Base-by-base conservation (phyloP, 2,329 filamentous ascomycete species). In the Paramyrothecium roridum region DNA sequence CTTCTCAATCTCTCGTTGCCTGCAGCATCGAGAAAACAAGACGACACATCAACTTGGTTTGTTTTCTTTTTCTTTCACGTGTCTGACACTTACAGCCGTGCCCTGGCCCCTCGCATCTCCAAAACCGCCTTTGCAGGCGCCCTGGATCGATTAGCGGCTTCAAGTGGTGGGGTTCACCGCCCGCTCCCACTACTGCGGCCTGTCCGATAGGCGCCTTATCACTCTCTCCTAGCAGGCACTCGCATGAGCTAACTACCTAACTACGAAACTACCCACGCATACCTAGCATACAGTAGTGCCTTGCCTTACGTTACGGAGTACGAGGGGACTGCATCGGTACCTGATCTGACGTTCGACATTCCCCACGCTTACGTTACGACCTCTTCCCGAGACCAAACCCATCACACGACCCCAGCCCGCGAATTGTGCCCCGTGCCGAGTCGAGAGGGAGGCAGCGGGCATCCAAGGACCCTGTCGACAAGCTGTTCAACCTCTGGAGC, bases 161-260 rank as follows among this genome's bases (percentile, higher is more conserved):
- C 48, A 50, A 12, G 30, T 59, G 52, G 59, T 59, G 59, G 59
- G 55, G 59, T 57, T 61, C 59, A 61, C 59, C 59, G 58, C 58
- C 56, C 47, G 54, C 57, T 51, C 50, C 19, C 55, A 45, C 48
- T 43, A 43, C 37, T 17, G 37, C 37, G 37, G 37, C 13, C 37
- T 7, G 37, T 13, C 37, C 37, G 37, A 43, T 43, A 43, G 37
- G 37, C 37, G 12, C 37, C 37, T 43, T 43, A 43, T 43, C 33
- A 10, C 33, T 8, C 37, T 19, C 37, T 6, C 13, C 37, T 19
- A 8, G 12, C 37, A 4, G 10, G 26, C 26, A 30, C 26, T 30
- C 26, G 26, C 26, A 30, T 30, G 26, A 4, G 26, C 26, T 30
- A 30, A n/a, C n/a, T n/a, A n/a, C n/a, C n/a, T n/a, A n/a, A n/a